A percentile compares a stretch with the other conserved stretches of the same genome.
Evolutionary conservation across 768 basidiomycete genomes (phyloP).

Genomic region (Aureoboletus auriporus): DNA sequence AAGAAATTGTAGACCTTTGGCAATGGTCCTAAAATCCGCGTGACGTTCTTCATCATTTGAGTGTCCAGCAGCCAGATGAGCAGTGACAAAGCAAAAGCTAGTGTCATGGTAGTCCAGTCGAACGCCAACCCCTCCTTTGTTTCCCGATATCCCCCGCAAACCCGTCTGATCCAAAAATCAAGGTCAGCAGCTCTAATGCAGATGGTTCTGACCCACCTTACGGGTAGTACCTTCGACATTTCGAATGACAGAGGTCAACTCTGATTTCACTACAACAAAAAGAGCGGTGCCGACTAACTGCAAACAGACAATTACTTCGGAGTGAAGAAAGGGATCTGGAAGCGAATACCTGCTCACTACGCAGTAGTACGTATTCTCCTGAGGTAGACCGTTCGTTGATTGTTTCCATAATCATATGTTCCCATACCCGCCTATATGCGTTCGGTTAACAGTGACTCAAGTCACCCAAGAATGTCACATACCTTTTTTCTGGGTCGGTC

Average conservation of each 20-base stretch:
- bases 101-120: constrained; percentile 90
- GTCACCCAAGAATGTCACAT: constrained; percentile 7
- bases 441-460: neutral
- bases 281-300: constrained; percentile 95
- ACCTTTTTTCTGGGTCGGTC: constrained; percentile 92
- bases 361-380: constrained; percentile 75
- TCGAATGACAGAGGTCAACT: constrained; percentile 73
- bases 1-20: constrained; percentile 77
- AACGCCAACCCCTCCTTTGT: constrained; percentile 95
- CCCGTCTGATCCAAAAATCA: constrained; percentile 57
- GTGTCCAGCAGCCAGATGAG: constrained; percentile 96
- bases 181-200: neutral
- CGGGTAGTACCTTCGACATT: constrained; percentile 90
- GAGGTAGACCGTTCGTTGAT: constrained; percentile 68
- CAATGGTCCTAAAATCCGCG: constrained; percentile 87
- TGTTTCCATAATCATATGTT: constrained; percentile 73
- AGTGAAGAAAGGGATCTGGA: neutral
- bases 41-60: constrained; percentile 86
- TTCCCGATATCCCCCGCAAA: constrained; percentile 90
- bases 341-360: constrained; percentile 79
- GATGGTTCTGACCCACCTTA: constrained; percentile 53
- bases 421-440: constrained; percentile 76
- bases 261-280: constrained; percentile 76
- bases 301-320: constrained; percentile 1
- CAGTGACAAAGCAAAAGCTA: constrained; percentile 91